Conservation (phyloP, 2,329 filamentous ascomycete species). For the Gliomastix tumulicola region DNA sequence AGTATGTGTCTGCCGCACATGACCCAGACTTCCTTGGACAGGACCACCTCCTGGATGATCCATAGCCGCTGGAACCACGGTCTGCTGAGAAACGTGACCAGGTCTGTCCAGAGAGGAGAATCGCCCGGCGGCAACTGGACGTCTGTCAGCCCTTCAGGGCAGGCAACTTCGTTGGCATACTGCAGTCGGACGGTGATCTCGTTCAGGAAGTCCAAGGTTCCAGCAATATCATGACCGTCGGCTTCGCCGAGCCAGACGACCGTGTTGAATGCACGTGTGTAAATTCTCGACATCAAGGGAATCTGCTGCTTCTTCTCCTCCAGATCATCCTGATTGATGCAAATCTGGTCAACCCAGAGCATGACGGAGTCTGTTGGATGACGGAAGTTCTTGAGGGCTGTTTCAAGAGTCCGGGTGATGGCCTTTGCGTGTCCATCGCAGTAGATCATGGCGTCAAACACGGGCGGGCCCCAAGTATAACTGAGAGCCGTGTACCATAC, state of each 20-base stretch:
- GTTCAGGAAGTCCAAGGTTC: background rate
- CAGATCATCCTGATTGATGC: slow-evolving; percentile 5
- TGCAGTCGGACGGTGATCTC: background rate
- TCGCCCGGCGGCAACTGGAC: background rate
- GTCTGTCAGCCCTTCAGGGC: background rate
- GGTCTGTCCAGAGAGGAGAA: background rate
- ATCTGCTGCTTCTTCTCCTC: slow-evolving; percentile 2
- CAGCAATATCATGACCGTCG: background rate
- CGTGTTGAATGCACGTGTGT: background rate
- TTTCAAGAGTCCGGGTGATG: background rate
- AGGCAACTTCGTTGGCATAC: background rate
- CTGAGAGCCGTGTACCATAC: background rate
- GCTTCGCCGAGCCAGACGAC: background rate
- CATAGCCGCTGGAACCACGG: slow-evolving; percentile 5
- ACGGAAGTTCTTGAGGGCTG: background rate
- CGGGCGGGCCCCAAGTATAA: background rate
- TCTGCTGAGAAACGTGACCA: background rate
- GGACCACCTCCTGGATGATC: slow-evolving; percentile 5
- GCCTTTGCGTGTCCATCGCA: background rate
- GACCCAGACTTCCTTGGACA: background rate
- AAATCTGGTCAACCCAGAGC: slow-evolving; percentile 3
- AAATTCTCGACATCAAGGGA: slow-evolving; percentile 1
- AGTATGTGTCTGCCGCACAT: background rate
- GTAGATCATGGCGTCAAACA: background rate
- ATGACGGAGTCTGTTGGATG: background rate